phyloP scores from a whole-genome alignment of 2,329 filamentous ascomycete genomes.

The Fusarium illudens region DNA sequence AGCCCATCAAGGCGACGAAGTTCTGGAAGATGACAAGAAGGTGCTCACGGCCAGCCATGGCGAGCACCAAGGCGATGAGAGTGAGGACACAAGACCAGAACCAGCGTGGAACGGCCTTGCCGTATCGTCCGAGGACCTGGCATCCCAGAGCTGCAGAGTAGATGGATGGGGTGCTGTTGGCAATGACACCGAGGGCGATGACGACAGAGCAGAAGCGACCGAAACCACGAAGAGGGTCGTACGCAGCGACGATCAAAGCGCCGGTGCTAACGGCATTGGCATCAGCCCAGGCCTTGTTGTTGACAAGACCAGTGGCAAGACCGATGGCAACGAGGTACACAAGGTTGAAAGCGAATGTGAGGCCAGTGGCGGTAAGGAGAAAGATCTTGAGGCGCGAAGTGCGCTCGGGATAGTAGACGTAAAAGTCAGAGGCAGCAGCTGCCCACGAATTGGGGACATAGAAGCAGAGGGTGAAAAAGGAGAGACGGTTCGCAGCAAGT shows the following conservation, averaged over 20 bases:
- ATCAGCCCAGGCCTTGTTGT: slow-evolving; percentile 58
- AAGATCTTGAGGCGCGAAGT: slow-evolving; percentile 71
- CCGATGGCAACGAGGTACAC: slow-evolving; percentile 70
- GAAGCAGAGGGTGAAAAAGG: slow-evolving; percentile 75
- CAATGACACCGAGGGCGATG: slow-evolving; percentile 62
- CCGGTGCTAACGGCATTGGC: slow-evolving; percentile 63
- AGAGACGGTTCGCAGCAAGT: slow-evolving; percentile 67
- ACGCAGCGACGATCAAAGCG: slow-evolving; percentile 65
- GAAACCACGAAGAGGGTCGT: slow-evolving; percentile 62
- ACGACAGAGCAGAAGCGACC: slow-evolving; percentile 66
- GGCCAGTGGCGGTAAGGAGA: slow-evolving; percentile 71
- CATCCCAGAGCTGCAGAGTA: slow-evolving; percentile 68
- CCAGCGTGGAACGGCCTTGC: slow-evolving; percentile 61
- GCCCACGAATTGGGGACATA: slow-evolving; percentile 67
- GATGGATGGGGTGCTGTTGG: slow-evolving; percentile 64
- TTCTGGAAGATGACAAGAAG: slow-evolving; percentile 65
- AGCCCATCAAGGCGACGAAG: slow-evolving; percentile 62
- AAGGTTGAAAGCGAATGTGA: slow-evolving; percentile 69
- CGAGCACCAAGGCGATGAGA: slow-evolving; percentile 63
- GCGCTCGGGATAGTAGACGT: slow-evolving; percentile 75
- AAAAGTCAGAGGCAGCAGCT: slow-evolving; percentile 79
- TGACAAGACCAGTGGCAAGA: slow-evolving; percentile 61
- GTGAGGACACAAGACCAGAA: slow-evolving; percentile 63
- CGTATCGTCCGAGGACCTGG: slow-evolving; percentile 64
- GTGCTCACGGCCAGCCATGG: slow-evolving; percentile 60